Base-by-base conservation (phyloP, 768 basidiomycete genomes). In the Leccinum ochraceum region DNA sequence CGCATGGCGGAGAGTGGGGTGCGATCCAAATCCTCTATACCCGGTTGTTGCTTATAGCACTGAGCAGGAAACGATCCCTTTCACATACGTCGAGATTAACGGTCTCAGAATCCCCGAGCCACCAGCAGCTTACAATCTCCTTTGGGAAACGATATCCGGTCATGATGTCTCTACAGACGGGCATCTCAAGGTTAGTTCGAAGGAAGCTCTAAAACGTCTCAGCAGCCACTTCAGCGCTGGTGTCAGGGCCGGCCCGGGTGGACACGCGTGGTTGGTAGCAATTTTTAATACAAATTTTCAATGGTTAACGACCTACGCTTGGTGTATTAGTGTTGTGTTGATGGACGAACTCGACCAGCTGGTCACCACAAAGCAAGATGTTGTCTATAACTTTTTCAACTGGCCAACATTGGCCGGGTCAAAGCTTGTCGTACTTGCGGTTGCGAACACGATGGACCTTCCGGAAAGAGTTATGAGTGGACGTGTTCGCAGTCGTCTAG, bases 341-440 rank as follows among this genome's bases (percentile, higher is more conserved):
- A 98, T 99, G 93, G 96, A 99, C 72, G 97, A 99, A 75, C 82
- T 99, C 5, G 97, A 99, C 75, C 97, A 98, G 73, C 82, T 99
- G 30, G 86, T 98, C 66, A 98, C 96, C 1, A 80, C 90, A 17
- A 97, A 97, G 71, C 96, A 99, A 73, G 96, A 99, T 60, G 96
- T 99, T 10, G 91, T 99, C 22, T 99, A 99, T 76, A 98, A 98
- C 70, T 98, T 99, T 76, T 98, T 98, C 82, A 98, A 99, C 72
- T 99, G 97, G 96, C 97, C 97, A 2, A 96, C 95, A 4, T 79
- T 97, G 54, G 81, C 84, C 0, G 87, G 86, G 20, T 95, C 94
- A 60, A 92, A 91, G 72, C 83, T 99, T 6, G 87, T 98, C 55
- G 97, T 99, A 2, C 84, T 99, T 54, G 96, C 97, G 0, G 95